Conservation (phyloP, 2,329 filamentous ascomycete species). For the Alternaria alternata region DNA sequence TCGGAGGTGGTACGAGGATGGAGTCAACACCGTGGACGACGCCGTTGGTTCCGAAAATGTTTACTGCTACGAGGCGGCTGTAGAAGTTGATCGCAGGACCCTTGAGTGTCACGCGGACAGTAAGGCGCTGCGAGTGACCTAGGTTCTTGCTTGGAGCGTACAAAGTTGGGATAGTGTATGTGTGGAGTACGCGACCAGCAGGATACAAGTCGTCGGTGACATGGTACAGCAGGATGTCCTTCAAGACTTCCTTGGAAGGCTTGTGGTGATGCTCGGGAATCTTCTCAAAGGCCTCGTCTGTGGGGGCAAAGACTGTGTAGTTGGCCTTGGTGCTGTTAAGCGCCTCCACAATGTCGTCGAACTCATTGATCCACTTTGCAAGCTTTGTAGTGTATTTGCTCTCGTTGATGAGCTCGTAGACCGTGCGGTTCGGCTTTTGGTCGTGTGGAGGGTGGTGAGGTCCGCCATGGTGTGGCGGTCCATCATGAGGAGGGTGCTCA, state of each 20-base stretch:
- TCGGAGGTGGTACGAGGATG: constrained; percentile 78
- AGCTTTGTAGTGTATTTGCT: constrained; percentile 81
- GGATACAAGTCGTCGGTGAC: constrained; percentile 73
- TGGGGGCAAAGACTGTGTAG: constrained; percentile 83
- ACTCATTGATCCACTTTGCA: constrained; percentile 75
- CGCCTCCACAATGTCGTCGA: constrained; percentile 73
- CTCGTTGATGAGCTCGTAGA: constrained; percentile 80
- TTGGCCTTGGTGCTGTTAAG: constrained; percentile 79
- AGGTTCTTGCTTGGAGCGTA: constrained; percentile 65
- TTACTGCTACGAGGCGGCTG: constrained; percentile 71
- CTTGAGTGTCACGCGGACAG: constrained; percentile 68
- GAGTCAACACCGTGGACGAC: constrained; percentile 79
- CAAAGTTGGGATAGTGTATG: constrained; percentile 77
- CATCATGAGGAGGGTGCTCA: constrained; percentile 47
- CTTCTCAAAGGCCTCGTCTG: constrained; percentile 77
- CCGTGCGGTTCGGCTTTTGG: constrained; percentile 68
- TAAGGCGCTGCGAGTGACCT: constrained; percentile 70
- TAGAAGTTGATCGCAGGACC: constrained; percentile 81
- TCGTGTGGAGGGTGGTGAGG: constrained; percentile 51
- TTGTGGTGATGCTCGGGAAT: constrained; percentile 65
- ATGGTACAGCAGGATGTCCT: constrained; percentile 77
- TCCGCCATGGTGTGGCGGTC: constrained; percentile 12
- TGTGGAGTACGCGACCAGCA: constrained; percentile 69
- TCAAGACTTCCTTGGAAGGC: constrained; percentile 73
- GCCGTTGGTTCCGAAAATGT: constrained; percentile 80